Evolutionary conservation across 148 eudicot species (phyloP).

Genomic region (Camellia granthamiana): DNA sequence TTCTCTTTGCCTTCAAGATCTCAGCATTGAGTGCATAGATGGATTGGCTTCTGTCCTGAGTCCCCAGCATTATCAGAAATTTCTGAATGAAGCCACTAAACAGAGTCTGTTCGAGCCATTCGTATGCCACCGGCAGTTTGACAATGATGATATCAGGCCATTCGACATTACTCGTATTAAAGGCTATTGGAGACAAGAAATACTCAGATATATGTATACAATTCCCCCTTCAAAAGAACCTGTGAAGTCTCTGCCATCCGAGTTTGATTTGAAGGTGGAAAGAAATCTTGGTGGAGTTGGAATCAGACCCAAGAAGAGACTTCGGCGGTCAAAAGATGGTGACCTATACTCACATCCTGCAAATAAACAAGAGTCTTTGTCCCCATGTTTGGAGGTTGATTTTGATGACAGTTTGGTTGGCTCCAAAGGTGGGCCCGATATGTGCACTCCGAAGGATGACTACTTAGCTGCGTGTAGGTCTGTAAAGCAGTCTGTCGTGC

Average conservation of each 20-base stretch:
- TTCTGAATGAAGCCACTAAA: slow-evolving; percentile 35
- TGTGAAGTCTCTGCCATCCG: slow-evolving; percentile 20
- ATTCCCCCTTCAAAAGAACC: slow-evolving; percentile 19
- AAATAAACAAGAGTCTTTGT: slow-evolving; percentile 12
- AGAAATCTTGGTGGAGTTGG: slow-evolving; percentile 20
- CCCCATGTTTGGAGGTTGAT: slow-evolving; percentile 10
- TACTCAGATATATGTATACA: slow-evolving; percentile 37
- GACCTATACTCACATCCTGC: slow-evolving; percentile 23
- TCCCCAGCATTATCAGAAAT: slow-evolving; percentile 63
- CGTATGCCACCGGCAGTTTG: slow-evolving; percentile 64
- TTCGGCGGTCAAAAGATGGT: slow-evolving; percentile 39
- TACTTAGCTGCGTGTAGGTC: slow-evolving; percentile 11
- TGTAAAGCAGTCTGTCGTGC: slow-evolving; percentile 16
- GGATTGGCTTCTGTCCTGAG: slow-evolving; percentile 78
- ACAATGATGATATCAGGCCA: slow-evolving; percentile 63
- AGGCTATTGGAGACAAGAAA: slow-evolving; percentile 78
- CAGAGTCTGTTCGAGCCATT: slow-evolving; percentile 47
- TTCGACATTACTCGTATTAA: slow-evolving; percentile 66
- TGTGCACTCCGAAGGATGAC: not conserved
- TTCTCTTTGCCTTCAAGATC: slow-evolving; percentile 96
- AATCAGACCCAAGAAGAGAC: slow-evolving; percentile 60
- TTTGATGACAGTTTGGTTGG: not conserved
- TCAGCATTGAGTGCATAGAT: slow-evolving; percentile 84
- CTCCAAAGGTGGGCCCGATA: slow-evolving; percentile 4
- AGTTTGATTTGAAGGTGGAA: slow-evolving; percentile 21